Evolutionary conservation across 2,329 filamentous ascomycete genomes (phyloP).

Genomic region (Aspergillus clavatus): DNA sequence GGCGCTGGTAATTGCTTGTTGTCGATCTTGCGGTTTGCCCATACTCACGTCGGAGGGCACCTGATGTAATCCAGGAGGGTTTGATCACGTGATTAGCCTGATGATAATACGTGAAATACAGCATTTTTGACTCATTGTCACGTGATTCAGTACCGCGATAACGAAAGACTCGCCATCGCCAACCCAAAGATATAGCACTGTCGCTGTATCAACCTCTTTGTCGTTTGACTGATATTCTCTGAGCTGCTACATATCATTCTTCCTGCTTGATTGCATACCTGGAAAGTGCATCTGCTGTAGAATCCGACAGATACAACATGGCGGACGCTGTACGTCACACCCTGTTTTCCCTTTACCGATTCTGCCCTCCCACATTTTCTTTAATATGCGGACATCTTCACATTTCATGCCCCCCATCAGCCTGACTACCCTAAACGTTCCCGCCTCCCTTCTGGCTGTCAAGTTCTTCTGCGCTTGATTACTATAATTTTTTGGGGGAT

Average conservation of each 20-base stretch:
- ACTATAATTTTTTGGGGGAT: background rate
- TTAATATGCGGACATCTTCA: conserved; percentile 20
- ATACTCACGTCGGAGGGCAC: no score
- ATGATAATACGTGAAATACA: conserved; percentile 6
- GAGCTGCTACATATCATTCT: background rate
- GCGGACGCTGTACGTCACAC: conserved; percentile 43
- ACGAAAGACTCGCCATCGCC: conserved; percentile 19
- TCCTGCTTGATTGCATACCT: conserved; percentile 1
- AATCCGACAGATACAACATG: conserved; percentile 27
- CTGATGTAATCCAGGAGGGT: conserved; percentile 11
- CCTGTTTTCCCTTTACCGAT: conserved; percentile 34
- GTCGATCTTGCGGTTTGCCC: no score
- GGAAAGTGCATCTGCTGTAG: conserved; percentile 1
- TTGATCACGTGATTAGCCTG: conserved; percentile 6
- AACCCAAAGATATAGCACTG: conserved; percentile 3
- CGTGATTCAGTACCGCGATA: conserved; percentile 15
- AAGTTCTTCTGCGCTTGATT: conserved; percentile 1
- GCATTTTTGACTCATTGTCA: conserved; percentile 17
- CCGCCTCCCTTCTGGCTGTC: conserved; percentile 6
- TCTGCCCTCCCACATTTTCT: conserved; percentile 37
- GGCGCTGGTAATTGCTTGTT: background rate
- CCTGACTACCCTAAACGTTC: conserved; percentile 19
- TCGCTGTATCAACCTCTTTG: background rate
- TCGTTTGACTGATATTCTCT: background rate
- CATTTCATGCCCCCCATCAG: conserved; percentile 25